Conservation (phyloP, 805 yeast genomes). For the Lipomyces sp. region DNA sequence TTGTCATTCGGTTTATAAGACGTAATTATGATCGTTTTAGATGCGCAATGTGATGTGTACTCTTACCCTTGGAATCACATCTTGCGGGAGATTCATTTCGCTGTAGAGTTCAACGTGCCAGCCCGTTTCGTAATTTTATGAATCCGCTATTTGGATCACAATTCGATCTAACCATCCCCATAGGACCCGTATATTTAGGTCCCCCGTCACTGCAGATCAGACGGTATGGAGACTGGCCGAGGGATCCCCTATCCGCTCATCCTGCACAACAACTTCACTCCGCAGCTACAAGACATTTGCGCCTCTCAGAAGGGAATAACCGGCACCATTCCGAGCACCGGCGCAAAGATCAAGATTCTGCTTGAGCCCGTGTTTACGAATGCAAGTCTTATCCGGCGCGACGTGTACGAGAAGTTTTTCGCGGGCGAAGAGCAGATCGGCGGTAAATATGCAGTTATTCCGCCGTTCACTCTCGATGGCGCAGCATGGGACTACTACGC, state of each 20-base stretch:
- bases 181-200: too few species aligned
- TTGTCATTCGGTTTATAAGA: too few species aligned
- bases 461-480: too few species aligned
- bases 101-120: too few species aligned
- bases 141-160: too few species aligned
- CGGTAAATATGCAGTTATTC: neutral
- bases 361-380: constrained; percentile 17
- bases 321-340: constrained; percentile 2
- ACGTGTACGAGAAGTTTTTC: constrained; percentile 8
- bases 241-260: neutral
- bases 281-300: constrained; percentile 5
- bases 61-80: too few species aligned
- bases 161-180: too few species aligned
- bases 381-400: constrained; percentile 4
- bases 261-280: constrained; percentile 17
- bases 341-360: constrained; percentile 13
- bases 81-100: too few species aligned
- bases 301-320: constrained; percentile 9
- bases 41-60: too few species aligned
- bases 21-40: neutral
- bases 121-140: too few species aligned
- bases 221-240: neutral
- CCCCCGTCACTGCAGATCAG: too few species aligned
- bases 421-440: neutral
- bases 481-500: too few species aligned